Evolutionary conservation across 805 yeast species (phyloP).

Genomic region (Crinitomyces ghanaensis): DNA sequence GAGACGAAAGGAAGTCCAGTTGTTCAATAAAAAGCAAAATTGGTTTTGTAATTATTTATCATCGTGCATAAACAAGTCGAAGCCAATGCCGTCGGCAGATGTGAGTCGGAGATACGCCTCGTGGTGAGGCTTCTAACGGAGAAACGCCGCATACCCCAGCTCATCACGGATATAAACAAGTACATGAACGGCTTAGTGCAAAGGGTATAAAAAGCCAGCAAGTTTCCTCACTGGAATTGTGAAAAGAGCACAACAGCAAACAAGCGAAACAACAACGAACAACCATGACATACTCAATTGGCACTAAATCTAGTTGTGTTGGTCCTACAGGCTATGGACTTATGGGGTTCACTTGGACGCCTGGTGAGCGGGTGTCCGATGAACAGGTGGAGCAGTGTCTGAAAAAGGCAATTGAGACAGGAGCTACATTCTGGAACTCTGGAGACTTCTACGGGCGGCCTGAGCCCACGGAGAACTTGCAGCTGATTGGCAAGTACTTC

Average conservation of each 20-base stretch:
- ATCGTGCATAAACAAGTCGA: too few relatives aligned
- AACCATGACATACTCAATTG: conserved; percentile 2
- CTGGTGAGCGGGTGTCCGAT: conserved; percentile 38
- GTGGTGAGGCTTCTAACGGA: neutral
- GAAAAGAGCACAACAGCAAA: too few relatives aligned
- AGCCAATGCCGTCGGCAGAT: too few relatives aligned
- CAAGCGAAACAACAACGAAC: neutral
- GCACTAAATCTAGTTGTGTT: conserved; percentile 6
- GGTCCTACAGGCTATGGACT: conserved; percentile 53
- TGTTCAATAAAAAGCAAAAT: too few relatives aligned
- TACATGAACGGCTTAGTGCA: conserved; percentile 1
- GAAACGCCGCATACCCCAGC: neutral
- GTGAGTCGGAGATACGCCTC: neutral
- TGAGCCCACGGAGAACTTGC: conserved; percentile 38
- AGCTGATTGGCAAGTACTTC: conserved; percentile 46
- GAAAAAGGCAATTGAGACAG: conserved; percentile 38
- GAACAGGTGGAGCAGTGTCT: conserved; percentile 44
- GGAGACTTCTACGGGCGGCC: conserved; percentile 70
- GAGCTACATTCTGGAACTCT: conserved; percentile 49
- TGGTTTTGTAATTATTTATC: too few relatives aligned
- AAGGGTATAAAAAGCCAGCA: too few relatives aligned
- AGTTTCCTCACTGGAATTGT: too few relatives aligned
- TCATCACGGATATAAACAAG: neutral
- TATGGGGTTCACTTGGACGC: conserved; percentile 70
- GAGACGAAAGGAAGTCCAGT: too few relatives aligned